Evolutionary conservation across 495 filamentous ascomycete genomes (phyloP).

Genomic region (Lophiotrema nucula): DNA sequence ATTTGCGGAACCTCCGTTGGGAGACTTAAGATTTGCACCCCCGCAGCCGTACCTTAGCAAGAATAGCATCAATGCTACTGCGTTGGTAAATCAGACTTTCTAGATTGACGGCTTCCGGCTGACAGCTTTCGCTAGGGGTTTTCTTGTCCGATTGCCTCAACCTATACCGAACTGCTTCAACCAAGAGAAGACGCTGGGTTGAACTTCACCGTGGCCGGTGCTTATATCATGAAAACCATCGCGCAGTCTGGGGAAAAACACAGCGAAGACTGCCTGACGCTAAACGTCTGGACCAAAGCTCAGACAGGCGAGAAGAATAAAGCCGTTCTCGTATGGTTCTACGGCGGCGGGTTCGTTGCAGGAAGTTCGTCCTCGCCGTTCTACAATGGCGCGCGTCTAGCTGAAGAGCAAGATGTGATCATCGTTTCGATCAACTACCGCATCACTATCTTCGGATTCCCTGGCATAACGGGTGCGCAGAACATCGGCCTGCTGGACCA

Average conservation of each 20-base stretch:
- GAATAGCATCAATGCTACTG: slow-evolving; percentile 3
- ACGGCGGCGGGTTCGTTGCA: slow-evolving; percentile 31
- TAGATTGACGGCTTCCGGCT: too few species aligned
- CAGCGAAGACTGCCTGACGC: slow-evolving; percentile 42
- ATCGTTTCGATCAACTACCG: slow-evolving; percentile 60
- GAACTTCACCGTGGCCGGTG: not conserved
- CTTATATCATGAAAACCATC: slow-evolving; percentile 1
- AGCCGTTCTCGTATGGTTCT: slow-evolving; percentile 41
- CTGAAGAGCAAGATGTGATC: slow-evolving; percentile 40
- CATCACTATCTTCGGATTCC: slow-evolving; percentile 4
- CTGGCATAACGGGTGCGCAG: slow-evolving; percentile 41
- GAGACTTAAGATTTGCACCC: slow-evolving; percentile 4
- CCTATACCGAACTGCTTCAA: not conserved
- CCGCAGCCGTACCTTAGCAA: not conserved
- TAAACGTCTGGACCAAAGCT: slow-evolving; percentile 43
- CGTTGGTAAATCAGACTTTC: slow-evolving; percentile 14
- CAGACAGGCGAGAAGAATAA: slow-evolving; percentile 37
- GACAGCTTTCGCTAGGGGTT: too few species aligned
- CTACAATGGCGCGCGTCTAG: slow-evolving; percentile 34
- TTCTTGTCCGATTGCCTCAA: not conserved
- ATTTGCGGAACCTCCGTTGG: slow-evolving; percentile 17
- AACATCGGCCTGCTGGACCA: slow-evolving; percentile 45
- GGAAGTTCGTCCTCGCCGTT: slow-evolving; percentile 18
- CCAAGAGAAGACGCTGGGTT: not conserved
- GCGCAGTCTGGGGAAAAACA: not conserved